Percentiles rank a stretch among this genome's conserved stretches.
phyloP scores from a whole-genome alignment of 2,329 filamentous ascomycete species.

The Parastagonospora nodorum region DNA sequence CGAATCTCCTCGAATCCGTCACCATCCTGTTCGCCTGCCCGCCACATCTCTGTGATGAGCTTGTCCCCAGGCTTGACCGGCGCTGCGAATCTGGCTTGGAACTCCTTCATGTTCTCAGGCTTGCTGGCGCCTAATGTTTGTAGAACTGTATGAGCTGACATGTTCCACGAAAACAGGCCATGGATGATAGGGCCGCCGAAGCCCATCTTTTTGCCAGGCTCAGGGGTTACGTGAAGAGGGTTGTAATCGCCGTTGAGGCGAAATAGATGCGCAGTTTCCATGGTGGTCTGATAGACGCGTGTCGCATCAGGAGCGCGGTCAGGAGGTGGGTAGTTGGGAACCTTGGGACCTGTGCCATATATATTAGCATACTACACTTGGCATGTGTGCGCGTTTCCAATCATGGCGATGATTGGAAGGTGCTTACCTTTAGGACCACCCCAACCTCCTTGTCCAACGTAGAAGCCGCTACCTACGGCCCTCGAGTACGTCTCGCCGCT shows the following conservation, averaged over 20 bases:
- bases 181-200: conserved; percentile 90
- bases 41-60: conserved; percentile 81
- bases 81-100: conserved; percentile 84
- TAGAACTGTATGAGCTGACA: conserved; percentile 73
- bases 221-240: conserved; percentile 84
- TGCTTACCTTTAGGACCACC: conserved; percentile 80
- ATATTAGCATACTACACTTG: not conserved
- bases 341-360: conserved; percentile 61
- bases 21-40: conserved; percentile 68
- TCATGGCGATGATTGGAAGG: not conserved
- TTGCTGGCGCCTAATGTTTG: conserved; percentile 75
- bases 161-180: conserved; percentile 87
- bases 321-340: conserved; percentile 78
- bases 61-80: conserved; percentile 85
- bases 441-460: conserved; percentile 81
- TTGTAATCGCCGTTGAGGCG: conserved; percentile 94
- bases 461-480: conserved; percentile 74
- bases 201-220: conserved; percentile 86
- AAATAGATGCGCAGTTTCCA: conserved; percentile 65
- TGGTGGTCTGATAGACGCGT: conserved; percentile 71
- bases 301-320: conserved; percentile 72
- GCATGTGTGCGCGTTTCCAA: too few species aligned
- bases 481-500: conserved; percentile 73
- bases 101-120: conserved; percentile 82
- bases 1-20: conserved; percentile 77